Evolutionary conservation across 2,329 filamentous ascomycete genomes (phyloP), one percentile per base, ranked within the genome.

Genomic region (Pseudogymnoascus sp.): DNA sequence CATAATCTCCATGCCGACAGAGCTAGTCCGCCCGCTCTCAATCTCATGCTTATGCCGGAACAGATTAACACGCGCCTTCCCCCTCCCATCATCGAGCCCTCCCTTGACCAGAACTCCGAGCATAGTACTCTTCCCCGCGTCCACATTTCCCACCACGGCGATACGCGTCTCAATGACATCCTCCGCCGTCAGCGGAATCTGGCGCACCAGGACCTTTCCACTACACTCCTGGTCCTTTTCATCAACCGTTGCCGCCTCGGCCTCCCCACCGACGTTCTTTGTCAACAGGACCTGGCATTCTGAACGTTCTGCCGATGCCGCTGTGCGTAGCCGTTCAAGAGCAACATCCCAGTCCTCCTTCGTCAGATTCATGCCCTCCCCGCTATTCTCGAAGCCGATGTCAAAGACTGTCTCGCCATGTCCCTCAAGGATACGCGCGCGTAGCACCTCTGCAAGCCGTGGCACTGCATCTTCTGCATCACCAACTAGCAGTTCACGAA

Each of bases 31-130:
- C 1, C 94, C 94, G 55, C 90, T 94, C 75, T 99, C 94, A 40
- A 97, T 89, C 76, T 99, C 94, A 71, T 99, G 94, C 76, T 99
- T 97, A 75, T 99, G 94, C 13, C 94, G 85, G 77, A 99, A 99
- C 10, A 99, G 85, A 67, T 96, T 97, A 60, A 99, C 90, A 65
- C 94, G 88, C 52, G 94, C 93, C 74, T 90, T 93, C 10, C 94
- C 94, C 71, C 94, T 84, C 13, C 94, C 94, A 75, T 99, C 94
- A 70, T 99, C 94, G 1, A 99, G 85, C 60, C 90, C 90, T 4
- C 94, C 94, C 75, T 97, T 97, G 5, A 97, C 94, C 5, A 99
- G 80, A 1, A 99, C 94, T 45, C 94, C 94, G 2, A 99, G 79
- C 84, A 97, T 88, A 29, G 94, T 97, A 72, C 90, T 96, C 77